Base-by-base conservation (phyloP, 2,329 filamentous ascomycete species). In the Lasiodiplodia sp. region DNA sequence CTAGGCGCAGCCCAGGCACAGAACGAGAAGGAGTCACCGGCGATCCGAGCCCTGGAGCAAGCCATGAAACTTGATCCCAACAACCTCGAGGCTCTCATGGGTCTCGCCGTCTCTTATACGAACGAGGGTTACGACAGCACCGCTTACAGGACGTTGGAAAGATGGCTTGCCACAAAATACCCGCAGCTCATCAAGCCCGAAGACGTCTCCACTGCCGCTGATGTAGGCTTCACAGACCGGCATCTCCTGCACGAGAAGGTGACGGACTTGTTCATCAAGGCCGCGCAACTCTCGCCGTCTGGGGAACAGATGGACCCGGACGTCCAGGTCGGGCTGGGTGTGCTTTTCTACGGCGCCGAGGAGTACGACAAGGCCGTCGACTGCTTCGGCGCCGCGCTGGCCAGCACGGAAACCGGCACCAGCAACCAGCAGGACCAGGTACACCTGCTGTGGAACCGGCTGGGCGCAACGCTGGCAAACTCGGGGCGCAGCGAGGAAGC, bases 71-170 rank as follows among this genome's bases (percentile, higher is more conserved):
- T 96, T 34, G 94, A 98, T 75, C 91, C 94, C 0, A 90, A 89
- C 75, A 97, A 97, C 77, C 86, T 96, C 23, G 88, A 92, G 69
- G 95, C 94, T 0, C 86, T 99, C 56, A 98, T 99, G 95, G 94
- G 93, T 1, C 84, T 99, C 65, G 94, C 95, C 16, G 95, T 99
- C 23, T 97, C 93, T 5, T 99, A 99, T 81, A 99, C 96, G 58
- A 99, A 99, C 82, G 96, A 99, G 82, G 96, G 95, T 71, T 99
- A 98, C 82, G 96, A 99, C 81, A 95, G 92, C 77, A 97, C 94
- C 23, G 95, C 96, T 58, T 99, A 98, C 84, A 90, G 95, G 67
- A 98, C 95, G 11, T 87, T 99, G 16, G 96, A 99, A 82, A 92
- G 95, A 72, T 99, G 96, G 96, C 87, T 99, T 37, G 93, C 93